Percentiles rank a stretch among this genome's conserved stretches.
phyloP scores from a whole-genome alignment of 2,329 filamentous ascomycete species.

The Fusarium incarnatum region DNA sequence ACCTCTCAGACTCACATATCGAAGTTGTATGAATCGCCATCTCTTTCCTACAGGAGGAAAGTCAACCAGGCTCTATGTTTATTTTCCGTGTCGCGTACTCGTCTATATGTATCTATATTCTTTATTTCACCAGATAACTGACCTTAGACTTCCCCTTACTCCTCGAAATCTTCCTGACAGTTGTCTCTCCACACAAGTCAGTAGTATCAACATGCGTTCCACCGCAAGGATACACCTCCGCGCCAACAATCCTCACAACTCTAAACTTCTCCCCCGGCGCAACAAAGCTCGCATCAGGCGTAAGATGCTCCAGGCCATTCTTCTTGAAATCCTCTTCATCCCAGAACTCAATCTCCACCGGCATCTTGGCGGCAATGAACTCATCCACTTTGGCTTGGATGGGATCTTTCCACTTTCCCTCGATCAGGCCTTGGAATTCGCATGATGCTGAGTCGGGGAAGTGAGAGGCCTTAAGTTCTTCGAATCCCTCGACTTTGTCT shows the following conservation, averaged over 20 bases:
- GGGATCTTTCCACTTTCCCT: slow-evolving; percentile 68
- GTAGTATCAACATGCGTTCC: slow-evolving; percentile 77
- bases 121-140: slow-evolving; percentile 39
- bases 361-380: slow-evolving; percentile 65
- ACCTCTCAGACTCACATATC: no score
- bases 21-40: background rate
- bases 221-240: slow-evolving; percentile 78
- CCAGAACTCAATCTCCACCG: slow-evolving; percentile 74
- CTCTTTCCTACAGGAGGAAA: background rate
- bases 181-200: slow-evolving; percentile 68
- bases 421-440: slow-evolving; percentile 76
- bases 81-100: background rate
- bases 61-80: background rate
- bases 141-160: slow-evolving; percentile 43
- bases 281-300: slow-evolving; percentile 58
- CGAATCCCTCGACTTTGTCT: slow-evolving; percentile 63
- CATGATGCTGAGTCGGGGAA: slow-evolving; percentile 74
- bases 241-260: slow-evolving; percentile 75
- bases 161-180: slow-evolving; percentile 71
- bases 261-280: slow-evolving; percentile 65
- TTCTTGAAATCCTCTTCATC: slow-evolving; percentile 68
- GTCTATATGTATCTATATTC: slow-evolving; percentile 4
- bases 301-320: slow-evolving; percentile 66
- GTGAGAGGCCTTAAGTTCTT: slow-evolving; percentile 78
- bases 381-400: slow-evolving; percentile 73